Conservation (phyloP, 2,329 filamentous ascomycete genomes). For the Tolypocladium tundrense region DNA sequence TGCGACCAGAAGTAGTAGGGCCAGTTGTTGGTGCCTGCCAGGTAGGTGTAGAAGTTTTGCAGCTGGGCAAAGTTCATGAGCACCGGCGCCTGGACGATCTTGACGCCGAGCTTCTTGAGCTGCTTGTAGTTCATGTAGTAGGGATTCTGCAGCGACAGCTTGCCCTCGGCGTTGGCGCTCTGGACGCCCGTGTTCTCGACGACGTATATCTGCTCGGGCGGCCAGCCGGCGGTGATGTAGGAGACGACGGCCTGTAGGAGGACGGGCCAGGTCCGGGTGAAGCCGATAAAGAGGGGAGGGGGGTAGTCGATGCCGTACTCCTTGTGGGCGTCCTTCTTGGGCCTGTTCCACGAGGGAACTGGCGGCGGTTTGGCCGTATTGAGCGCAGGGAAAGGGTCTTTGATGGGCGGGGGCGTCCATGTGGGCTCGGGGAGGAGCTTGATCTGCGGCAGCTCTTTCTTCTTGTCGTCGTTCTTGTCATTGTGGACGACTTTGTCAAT, state of each 20-base stretch:
- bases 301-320: slow-evolving; percentile 24
- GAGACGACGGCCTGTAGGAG: slow-evolving; percentile 44
- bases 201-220: slow-evolving; percentile 43
- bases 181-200: slow-evolving; percentile 50
- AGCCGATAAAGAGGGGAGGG: slow-evolving; percentile 48
- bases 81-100: slow-evolving; percentile 38
- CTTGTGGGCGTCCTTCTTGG: slow-evolving; percentile 25
- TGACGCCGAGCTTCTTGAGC: slow-evolving; percentile 40
- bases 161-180: slow-evolving; percentile 36
- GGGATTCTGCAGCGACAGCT: slow-evolving; percentile 42
- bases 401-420: slow-evolving; percentile 24
- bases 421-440: slow-evolving; percentile 21
- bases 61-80: slow-evolving; percentile 44
- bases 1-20: slow-evolving; percentile 46
- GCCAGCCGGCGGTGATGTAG: slow-evolving; percentile 51
- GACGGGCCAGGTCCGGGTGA: slow-evolving; percentile 44
- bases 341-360: slow-evolving; percentile 33
- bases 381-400: slow-evolving; percentile 32
- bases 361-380: slow-evolving; percentile 24
- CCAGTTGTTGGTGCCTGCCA: slow-evolving; percentile 33
- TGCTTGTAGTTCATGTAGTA: slow-evolving; percentile 44
- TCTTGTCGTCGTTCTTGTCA: not conserved
- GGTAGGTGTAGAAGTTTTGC: slow-evolving; percentile 41
- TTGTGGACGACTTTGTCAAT: not conserved
- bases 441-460: not conserved